Conservation (phyloP, 1,284 basidiomycete genomes). For the Blastosporella zonata region DNA sequence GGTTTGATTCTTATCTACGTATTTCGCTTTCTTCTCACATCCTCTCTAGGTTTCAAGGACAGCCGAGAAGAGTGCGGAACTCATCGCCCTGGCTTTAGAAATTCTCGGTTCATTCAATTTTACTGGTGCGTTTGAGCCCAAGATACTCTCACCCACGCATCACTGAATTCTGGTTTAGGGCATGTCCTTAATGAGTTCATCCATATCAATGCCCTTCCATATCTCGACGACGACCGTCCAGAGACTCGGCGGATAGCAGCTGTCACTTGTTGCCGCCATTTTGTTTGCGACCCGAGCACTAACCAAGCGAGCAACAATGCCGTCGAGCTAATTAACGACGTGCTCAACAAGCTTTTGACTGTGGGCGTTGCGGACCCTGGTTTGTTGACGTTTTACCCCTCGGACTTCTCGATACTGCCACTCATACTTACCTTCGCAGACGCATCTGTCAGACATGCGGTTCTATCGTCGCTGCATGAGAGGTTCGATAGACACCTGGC, state of each 20-base stretch:
- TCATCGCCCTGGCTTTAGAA: conserved; percentile 81
- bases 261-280: conserved; percentile 86
- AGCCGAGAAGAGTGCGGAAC: conserved; percentile 64
- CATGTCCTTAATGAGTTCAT: conserved; percentile 97
- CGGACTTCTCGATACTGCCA: neutral
- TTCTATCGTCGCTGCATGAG: conserved; percentile 86
- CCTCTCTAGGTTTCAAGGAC: conserved; percentile 33
- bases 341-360: conserved; percentile 95
- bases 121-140: conserved; percentile 53
- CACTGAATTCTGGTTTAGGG: conserved; percentile 40
- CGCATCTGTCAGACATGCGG: conserved; percentile 80
- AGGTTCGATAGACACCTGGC: conserved; percentile 98
- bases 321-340: conserved; percentile 96
- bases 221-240: conserved; percentile 88
- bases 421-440: conserved; percentile 43
- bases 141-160: conserved; percentile 7
- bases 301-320: conserved; percentile 95
- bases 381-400: conserved; percentile 30
- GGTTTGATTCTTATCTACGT: conserved; percentile 30
- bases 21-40: neutral
- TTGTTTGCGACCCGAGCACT: conserved; percentile 94
- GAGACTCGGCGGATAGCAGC: conserved; percentile 92
- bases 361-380: conserved; percentile 98
- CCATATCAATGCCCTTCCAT: conserved; percentile 87
- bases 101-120: conserved; percentile 96